Conservation (phyloP, 2,329 filamentous ascomycete genomes). For the Bimuria novae-zelandiae region DNA sequence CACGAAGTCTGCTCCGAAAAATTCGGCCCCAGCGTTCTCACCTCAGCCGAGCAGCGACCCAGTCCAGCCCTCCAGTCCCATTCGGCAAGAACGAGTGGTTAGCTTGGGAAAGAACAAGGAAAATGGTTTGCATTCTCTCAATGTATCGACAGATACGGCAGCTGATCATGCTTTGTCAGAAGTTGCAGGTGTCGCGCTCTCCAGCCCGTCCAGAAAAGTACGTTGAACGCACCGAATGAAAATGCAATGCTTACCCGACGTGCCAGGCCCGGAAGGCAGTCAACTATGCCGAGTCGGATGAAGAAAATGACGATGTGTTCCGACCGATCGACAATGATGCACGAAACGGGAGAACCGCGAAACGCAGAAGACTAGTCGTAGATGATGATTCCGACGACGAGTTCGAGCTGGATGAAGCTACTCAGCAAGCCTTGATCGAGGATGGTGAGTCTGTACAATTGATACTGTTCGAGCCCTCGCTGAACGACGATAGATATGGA, state of each 20-base stretch:
- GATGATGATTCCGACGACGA: slow-evolving; percentile 67
- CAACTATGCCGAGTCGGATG: slow-evolving; percentile 85
- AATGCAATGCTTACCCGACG: slow-evolving; percentile 10
- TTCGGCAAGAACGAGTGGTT: slow-evolving; percentile 63
- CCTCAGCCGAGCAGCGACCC: slow-evolving; percentile 83
- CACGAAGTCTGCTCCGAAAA: slow-evolving; percentile 40
- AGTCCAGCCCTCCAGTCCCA: slow-evolving; percentile 68
- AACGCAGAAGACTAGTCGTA: slow-evolving; percentile 65
- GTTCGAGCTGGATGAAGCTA: slow-evolving; percentile 63
- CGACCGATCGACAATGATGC: slow-evolving; percentile 55
- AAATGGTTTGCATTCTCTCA: slow-evolving; percentile 54
- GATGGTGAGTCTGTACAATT: slow-evolving; percentile 52
- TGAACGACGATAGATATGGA: slow-evolving; percentile 67
- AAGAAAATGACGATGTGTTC: slow-evolving; percentile 77
- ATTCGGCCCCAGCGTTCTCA: slow-evolving; percentile 56
- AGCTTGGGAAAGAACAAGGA: slow-evolving; percentile 57
- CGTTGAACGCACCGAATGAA: slow-evolving; percentile 14
- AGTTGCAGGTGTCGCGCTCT: slow-evolving; percentile 54
- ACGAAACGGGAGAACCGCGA: slow-evolving; percentile 53
- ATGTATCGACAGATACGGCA: slow-evolving; percentile 48
- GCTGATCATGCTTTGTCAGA: slow-evolving; percentile 49
- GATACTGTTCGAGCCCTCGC: background rate
- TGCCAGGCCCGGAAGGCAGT: slow-evolving; percentile 65
- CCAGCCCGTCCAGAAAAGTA: slow-evolving; percentile 83
- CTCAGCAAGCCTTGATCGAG: slow-evolving; percentile 59